Evolutionary conservation across 192 early-diverging fungal genomes (phyloP).

Genomic region (Gonapodya prolifera): DNA sequence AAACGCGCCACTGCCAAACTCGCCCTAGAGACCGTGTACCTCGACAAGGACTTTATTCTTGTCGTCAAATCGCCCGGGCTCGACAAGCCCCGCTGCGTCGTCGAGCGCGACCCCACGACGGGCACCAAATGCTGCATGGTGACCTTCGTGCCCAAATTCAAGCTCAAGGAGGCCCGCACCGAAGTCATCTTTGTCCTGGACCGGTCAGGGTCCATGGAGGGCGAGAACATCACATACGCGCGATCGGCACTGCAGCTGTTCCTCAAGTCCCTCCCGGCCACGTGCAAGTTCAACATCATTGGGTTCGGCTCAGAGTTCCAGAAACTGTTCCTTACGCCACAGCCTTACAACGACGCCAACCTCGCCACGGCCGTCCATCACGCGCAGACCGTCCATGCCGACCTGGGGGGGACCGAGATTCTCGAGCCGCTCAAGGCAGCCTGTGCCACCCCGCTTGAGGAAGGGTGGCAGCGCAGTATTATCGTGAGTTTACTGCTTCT

Average conservation of each 20-base stretch:
- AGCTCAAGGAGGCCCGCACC: constrained; percentile 5
- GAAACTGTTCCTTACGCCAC: constrained; percentile 23
- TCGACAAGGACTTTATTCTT: constrained; percentile 25
- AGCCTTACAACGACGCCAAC: constrained; percentile 18
- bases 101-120: constrained; percentile 21
- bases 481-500: constrained; percentile 17
- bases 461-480: neutral
- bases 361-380: constrained; percentile 18
- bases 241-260: constrained; percentile 26
- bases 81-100: constrained; percentile 2
- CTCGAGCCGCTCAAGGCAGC: constrained; percentile 16
- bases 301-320: constrained; percentile 25
- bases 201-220: constrained; percentile 38
- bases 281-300: constrained; percentile 27
- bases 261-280: constrained; percentile 31
- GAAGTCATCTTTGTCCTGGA: constrained; percentile 30
- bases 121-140: constrained; percentile 18
- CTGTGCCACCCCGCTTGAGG: neutral
- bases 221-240: constrained; percentile 22
- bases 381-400: constrained; percentile 19
- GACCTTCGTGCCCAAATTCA: constrained; percentile 28
- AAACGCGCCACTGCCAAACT: constrained; percentile 6
- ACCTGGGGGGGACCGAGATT: constrained; percentile 37
- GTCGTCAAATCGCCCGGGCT: neutral
- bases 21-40: neutral